These are phyloP conservation scores for Phyllosticta ampelicida DNA, from an alignment of 2,329 filamentous ascomycete genomes.

Conservation along the genomic window DNA sequence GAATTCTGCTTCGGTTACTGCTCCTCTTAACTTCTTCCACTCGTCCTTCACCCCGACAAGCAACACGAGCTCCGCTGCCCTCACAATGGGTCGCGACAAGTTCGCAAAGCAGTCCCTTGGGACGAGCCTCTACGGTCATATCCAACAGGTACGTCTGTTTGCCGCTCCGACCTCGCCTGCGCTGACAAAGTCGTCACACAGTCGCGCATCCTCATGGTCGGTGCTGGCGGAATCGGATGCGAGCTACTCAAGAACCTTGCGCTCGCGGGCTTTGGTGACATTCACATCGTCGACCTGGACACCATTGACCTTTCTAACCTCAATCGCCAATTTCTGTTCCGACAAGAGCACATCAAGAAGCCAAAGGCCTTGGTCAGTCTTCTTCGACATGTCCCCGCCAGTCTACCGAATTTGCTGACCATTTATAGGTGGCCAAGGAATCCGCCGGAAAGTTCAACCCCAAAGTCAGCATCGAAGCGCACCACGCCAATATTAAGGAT, in stretches of 20 bases:
- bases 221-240: slow-evolving; percentile 93
- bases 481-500: slow-evolving; percentile 95
- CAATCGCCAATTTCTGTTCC: slow-evolving; percentile 94
- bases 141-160: slow-evolving; percentile 53
- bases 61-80: not conserved
- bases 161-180: not conserved
- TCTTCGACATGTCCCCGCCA: not conserved
- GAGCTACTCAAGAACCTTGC: slow-evolving; percentile 96
- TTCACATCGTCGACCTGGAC: slow-evolving; percentile 92
- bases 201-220: slow-evolving; percentile 85
- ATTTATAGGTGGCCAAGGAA: slow-evolving; percentile 71
- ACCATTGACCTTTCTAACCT: slow-evolving; percentile 97
- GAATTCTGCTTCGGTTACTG: slow-evolving; percentile 5
- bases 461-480: slow-evolving; percentile 70
- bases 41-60: slow-evolving; percentile 9
- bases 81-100: slow-evolving; percentile 37
- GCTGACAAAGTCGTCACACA: slow-evolving; percentile 34
- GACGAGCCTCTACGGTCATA: slow-evolving; percentile 47
- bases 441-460: slow-evolving; percentile 87
- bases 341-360: slow-evolving; percentile 96
- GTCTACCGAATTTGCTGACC: not conserved
- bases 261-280: slow-evolving; percentile 80
- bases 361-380: slow-evolving; percentile 66
- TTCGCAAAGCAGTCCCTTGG: slow-evolving; percentile 55
- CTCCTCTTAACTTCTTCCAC: slow-evolving; percentile 2